These are phyloP conservation scores for Coemansia sp. DNA, from an alignment of 192 early-diverging fungal species.

Conservation along the genomic window DNA sequence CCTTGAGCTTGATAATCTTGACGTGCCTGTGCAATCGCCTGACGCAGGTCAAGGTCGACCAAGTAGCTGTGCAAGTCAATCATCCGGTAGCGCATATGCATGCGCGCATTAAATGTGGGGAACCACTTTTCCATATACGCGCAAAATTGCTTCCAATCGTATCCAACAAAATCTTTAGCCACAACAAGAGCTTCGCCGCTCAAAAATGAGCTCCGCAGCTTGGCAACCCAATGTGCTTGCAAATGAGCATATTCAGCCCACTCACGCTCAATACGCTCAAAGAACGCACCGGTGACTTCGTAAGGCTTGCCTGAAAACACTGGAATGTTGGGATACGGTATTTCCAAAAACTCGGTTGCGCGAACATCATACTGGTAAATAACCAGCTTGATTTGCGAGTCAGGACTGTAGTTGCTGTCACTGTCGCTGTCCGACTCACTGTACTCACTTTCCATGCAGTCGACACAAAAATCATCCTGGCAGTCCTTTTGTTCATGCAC, in stretches of 20 bases:
- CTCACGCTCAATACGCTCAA: background rate
- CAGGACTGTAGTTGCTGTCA: background rate
- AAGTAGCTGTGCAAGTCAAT: slow-evolving; percentile 3
- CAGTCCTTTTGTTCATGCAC: slow-evolving; percentile 2
- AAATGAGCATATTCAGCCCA: background rate
- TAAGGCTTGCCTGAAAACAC: background rate
- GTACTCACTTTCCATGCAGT: slow-evolving; percentile 27
- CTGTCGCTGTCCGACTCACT: slow-evolving; percentile 18
- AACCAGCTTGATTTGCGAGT: background rate
- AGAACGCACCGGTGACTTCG: background rate
- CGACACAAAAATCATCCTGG: slow-evolving; percentile 13
- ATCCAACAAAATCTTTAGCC: background rate
- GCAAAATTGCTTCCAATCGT: background rate
- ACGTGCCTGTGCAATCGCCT: background rate
- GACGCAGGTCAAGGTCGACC: background rate
- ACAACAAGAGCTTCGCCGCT: background rate
- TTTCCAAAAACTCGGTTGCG: background rate
- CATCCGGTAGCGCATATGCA: slow-evolving; percentile 4
- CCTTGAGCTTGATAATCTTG: background rate
- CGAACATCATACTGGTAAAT: background rate
- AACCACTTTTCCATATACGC: slow-evolving; percentile 1
- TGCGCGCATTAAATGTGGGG: background rate
- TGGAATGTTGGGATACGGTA: background rate
- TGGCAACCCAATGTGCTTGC: slow-evolving; percentile 5
- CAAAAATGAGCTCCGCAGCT: background rate